Conservation (phyloP, 305 asterid species). For the Ruellia speciosa region DNA sequence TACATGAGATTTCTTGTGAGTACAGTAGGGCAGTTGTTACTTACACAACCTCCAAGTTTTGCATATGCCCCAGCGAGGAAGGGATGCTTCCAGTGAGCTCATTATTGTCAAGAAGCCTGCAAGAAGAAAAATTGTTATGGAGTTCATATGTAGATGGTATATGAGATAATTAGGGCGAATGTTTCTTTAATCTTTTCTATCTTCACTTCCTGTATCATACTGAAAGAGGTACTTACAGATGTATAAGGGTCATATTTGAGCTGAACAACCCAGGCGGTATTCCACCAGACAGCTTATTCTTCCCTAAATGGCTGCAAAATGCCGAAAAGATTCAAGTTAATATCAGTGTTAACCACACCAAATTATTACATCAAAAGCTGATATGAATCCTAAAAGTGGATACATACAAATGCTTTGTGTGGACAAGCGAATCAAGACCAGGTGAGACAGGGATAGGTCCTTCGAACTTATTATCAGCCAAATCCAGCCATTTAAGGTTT, state of each 20-base stretch:
- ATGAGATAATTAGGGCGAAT: not conserved
- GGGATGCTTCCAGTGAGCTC: conserved; percentile 59
- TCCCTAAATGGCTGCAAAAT: conserved; percentile 71
- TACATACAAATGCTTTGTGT: conserved; percentile 66
- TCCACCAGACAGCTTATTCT: conserved; percentile 59
- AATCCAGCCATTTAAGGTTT: conserved; percentile 63
- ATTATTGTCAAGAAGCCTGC: conserved; percentile 76
- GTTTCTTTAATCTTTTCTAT: not conserved
- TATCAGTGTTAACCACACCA: not conserved
- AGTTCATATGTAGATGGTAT: not conserved
- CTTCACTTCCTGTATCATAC: not conserved
- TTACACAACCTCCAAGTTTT: conserved; percentile 69
- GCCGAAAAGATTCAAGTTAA: not conserved
- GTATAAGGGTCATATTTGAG: conserved; percentile 52
- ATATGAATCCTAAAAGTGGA: not conserved
- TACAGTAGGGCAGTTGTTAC: conserved; percentile 27
- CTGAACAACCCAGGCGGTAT: conserved; percentile 58
- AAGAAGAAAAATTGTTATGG: conserved; percentile 18
- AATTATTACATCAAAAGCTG: not conserved
- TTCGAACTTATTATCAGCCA: conserved; percentile 65
- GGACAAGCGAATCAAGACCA: conserved; percentile 76
- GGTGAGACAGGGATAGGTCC: conserved; percentile 82
- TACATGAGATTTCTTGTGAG: not conserved
- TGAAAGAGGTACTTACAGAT: conserved; percentile 47
- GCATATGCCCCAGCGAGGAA: conserved; percentile 52